phyloP scores from a whole-genome alignment of 768 basidiomycete genomes.

The Suillus bovinus region DNA sequence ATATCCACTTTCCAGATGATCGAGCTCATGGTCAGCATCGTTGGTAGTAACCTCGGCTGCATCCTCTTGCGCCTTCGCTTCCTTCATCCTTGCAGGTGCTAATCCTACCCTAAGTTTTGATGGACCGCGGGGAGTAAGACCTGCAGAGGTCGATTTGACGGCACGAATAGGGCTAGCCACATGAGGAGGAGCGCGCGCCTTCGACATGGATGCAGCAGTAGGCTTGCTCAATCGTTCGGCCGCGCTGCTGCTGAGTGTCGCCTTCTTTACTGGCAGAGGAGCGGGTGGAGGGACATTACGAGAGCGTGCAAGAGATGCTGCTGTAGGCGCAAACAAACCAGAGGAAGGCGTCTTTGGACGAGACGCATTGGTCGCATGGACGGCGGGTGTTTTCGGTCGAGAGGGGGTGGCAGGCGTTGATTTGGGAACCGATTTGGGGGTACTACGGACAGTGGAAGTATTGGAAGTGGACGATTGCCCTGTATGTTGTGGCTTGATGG shows the following conservation, averaged over 20 bases:
- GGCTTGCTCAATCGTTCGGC: constrained; percentile 77
- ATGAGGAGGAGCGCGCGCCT: constrained; percentile 43
- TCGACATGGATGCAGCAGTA: constrained; percentile 76
- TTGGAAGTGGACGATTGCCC: constrained; percentile 41
- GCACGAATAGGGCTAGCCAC: constrained; percentile 25
- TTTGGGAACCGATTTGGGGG: constrained; percentile 23
- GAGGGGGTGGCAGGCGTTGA: constrained; percentile 34
- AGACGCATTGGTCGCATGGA: constrained; percentile 19
- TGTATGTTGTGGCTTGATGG: constrained; percentile 40
- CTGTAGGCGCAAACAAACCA: constrained; percentile 80
- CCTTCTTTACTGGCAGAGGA: constrained; percentile 54
- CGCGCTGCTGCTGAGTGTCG: constrained; percentile 50
- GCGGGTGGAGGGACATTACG: constrained; percentile 51
- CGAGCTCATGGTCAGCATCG: constrained; percentile 22
- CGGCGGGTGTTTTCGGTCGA: constrained; percentile 38
- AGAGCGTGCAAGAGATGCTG: constrained; percentile 73
- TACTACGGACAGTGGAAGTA: constrained; percentile 27
- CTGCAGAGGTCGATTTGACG: constrained; percentile 30
- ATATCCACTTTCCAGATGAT: constrained; percentile 20
- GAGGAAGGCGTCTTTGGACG: constrained; percentile 65
- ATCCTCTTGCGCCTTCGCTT: constrained; percentile 20
- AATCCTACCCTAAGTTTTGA: constrained; percentile 30
- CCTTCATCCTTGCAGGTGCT: constrained; percentile 27
- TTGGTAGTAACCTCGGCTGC: constrained; percentile 22
- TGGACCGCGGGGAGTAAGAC: constrained; percentile 30